Evolutionary conservation across 1,284 basidiomycete genomes (phyloP), one percentile per base, ranked within the genome.

Genomic region (Cerrena zonata): DNA sequence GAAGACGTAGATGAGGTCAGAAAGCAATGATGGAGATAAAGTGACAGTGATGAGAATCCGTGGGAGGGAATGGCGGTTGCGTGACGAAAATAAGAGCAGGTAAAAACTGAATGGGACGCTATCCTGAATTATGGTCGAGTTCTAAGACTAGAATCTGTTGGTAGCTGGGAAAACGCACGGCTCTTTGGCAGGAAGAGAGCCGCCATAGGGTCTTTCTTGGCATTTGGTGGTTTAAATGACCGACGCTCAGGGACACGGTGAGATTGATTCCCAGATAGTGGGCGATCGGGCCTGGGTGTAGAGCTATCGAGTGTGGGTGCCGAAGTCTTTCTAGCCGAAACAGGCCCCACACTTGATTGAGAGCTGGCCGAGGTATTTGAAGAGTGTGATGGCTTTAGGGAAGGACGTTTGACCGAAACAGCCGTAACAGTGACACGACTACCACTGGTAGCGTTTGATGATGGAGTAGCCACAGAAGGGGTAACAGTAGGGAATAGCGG

Each of bases 151-250:
- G 50, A 27, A 21, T 55, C 39, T 39, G 69, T 64, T 52, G 76
- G 73, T 15, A 77, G 74, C 59, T 86, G 84, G 38, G 83, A 84
- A 63, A 79, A 68, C 19, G 78, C 74, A 51, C 82, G 81, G 58
- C 81, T 82, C 65, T 87, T 89, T 42, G 86, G 86, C 66, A 89
- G 80, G 64, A 89, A 89, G 36, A 89, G 66, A 46, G 77, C 73
- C 45, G 82, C 72, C 76, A 79, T 79, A 23, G 79, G 80, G 62
- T 85, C 77, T 65, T 76, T 86, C 70, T 81, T 85, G 53, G 64
- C 57, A 56, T 69, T 55, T 30, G 48, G 27, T 18, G 50, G 48
- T 46, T 46, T 48, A 30, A 48, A 45, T n/a, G 52, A 43, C 19
- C 15, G 5, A 13, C 34, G 30, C 21, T 40, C 37, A 22, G 7